Percentiles rank a stretch among this genome's conserved stretches.
These are phyloP conservation scores for Ophiocordyceps sinensis DNA, from an alignment of 2,329 filamentous ascomycete species.

Conservation along the genomic window DNA sequence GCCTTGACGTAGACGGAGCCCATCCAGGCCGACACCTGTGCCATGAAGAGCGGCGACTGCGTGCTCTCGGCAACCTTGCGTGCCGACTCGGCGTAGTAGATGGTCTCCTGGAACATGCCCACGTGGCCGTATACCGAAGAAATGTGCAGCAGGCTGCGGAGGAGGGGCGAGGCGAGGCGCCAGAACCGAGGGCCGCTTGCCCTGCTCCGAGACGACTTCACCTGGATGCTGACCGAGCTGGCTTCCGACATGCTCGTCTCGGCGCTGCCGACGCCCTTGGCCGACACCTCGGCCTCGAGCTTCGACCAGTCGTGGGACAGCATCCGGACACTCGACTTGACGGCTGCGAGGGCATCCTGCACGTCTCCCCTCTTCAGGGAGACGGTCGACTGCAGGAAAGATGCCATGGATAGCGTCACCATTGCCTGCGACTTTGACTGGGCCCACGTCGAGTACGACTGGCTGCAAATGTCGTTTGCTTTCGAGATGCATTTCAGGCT, in stretches of 20 bases:
- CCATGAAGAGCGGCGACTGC: slow-evolving; percentile 42
- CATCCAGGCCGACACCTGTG: slow-evolving; percentile 39
- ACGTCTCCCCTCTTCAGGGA: slow-evolving; percentile 47
- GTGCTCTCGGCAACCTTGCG: slow-evolving; percentile 60
- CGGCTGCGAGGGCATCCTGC: slow-evolving; percentile 40
- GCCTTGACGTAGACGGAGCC: slow-evolving; percentile 41
- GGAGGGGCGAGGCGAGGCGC: slow-evolving; percentile 60
- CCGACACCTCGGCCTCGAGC: slow-evolving; percentile 22
- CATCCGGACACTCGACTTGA: slow-evolving; percentile 41
- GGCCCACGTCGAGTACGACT: slow-evolving; percentile 17
- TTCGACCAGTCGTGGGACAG: slow-evolving; percentile 41
- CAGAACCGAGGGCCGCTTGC: slow-evolving; percentile 53
- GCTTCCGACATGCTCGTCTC: slow-evolving; percentile 15
- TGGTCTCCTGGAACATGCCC: slow-evolving; percentile 75
- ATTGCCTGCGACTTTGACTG: slow-evolving; percentile 18
- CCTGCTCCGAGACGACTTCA: slow-evolving; percentile 7
- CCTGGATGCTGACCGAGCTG: slow-evolving; percentile 13
- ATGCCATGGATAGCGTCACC: slow-evolving; percentile 14
- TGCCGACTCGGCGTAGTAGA: slow-evolving; percentile 78
- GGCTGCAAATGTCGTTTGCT: slow-evolving; percentile 22
- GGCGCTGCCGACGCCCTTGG: slow-evolving; percentile 8
- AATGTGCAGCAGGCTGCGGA: slow-evolving; percentile 57
- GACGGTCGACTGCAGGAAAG: slow-evolving; percentile 48
- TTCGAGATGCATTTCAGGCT: slow-evolving; percentile 19
- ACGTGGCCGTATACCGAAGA: slow-evolving; percentile 69